phyloP scores from a whole-genome alignment of 2,329 filamentous ascomycete genomes.

The Aspergillus aculeatinus region DNA sequence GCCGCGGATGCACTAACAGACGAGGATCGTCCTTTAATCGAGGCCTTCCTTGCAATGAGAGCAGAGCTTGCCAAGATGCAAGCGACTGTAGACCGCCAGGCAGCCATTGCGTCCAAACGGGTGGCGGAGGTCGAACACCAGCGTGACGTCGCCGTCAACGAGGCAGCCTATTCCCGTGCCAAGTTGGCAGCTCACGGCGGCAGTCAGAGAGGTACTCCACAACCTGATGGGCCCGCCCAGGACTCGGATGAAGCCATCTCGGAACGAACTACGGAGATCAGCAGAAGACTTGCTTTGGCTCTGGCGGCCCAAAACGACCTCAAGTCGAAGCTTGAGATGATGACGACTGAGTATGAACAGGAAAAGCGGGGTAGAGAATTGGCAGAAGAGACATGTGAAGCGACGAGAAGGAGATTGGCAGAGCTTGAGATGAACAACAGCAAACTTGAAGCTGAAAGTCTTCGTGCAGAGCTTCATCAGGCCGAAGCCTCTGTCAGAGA shows the following conservation, averaged over 20 bases:
- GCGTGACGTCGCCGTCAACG: conserved; percentile 87
- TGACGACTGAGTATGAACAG: conserved; percentile 70
- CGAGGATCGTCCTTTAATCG: conserved; percentile 86
- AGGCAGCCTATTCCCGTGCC: conserved; percentile 92
- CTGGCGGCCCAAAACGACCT: conserved; percentile 77
- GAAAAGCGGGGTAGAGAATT: conserved; percentile 79
- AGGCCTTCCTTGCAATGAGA: conserved; percentile 89
- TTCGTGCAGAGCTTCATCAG: conserved; percentile 82
- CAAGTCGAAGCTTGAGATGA: conserved; percentile 69
- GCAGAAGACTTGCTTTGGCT: conserved; percentile 76
- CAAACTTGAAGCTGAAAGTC: conserved; percentile 76
- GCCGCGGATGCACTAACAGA: conserved; percentile 79
- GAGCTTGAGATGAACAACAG: conserved; percentile 84
- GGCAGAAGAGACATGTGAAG: conserved; percentile 82
- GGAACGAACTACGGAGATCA: conserved; percentile 72
- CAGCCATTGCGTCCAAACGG: conserved; percentile 77
- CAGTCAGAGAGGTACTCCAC: conserved; percentile 61
- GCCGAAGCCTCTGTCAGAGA: conserved; percentile 76
- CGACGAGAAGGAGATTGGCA: conserved; percentile 76
- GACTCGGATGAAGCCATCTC: conserved; percentile 59
- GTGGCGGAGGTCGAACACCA: conserved; percentile 95
- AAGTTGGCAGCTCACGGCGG: conserved; percentile 79
- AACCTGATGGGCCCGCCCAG: conserved; percentile 48
- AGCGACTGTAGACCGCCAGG: conserved; percentile 82
- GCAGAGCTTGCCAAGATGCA: conserved; percentile 88